Percentiles rank a stretch among this genome's conserved stretches.
Evolutionary conservation across 2,329 filamentous ascomycete species (phyloP).

Genomic region (Neodidymelliopsis sp.): DNA sequence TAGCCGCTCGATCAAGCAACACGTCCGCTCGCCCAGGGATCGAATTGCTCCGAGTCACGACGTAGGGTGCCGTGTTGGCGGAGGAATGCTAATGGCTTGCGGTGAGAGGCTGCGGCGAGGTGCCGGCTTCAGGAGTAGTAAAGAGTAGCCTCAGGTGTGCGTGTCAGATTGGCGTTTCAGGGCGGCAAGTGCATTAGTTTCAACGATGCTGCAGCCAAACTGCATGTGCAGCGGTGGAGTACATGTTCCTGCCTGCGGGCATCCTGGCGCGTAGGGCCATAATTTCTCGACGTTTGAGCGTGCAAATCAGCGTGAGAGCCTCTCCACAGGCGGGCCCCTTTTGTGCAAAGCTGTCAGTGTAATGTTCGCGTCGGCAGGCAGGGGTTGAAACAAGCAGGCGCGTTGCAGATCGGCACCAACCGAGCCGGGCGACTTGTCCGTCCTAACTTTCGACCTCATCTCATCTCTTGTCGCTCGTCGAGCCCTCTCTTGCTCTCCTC

Average conservation of each 20-base stretch:
- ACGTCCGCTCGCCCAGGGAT: slow-evolving; percentile 13
- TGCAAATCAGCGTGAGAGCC: slow-evolving; percentile 12
- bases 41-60: slow-evolving; percentile 7
- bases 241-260: slow-evolving; percentile 2
- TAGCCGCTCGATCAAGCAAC: slow-evolving; percentile 12
- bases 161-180: slow-evolving; percentile 17
- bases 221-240: slow-evolving; percentile 3
- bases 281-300: slow-evolving; percentile 8
- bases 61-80: slow-evolving; percentile 12
- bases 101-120: slow-evolving; percentile 3
- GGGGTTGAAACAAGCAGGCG: slow-evolving; percentile 29
- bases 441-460: slow-evolving; percentile 17
- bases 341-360: slow-evolving; percentile 13
- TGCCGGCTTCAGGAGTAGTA: slow-evolving; percentile 9
- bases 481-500: slow-evolving; percentile 1
- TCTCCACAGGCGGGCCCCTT: slow-evolving; percentile 7
- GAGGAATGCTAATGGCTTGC: slow-evolving; percentile 11
- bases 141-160: slow-evolving; percentile 10
- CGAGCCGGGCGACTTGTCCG: slow-evolving; percentile 3
- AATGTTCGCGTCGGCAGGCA: slow-evolving; percentile 7
- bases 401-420: slow-evolving; percentile 13
- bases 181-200: slow-evolving; percentile 10
- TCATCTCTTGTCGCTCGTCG: slow-evolving; percentile 15
- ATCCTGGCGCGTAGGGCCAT: slow-evolving; percentile 13
- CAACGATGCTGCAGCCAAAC: slow-evolving; percentile 14